Evolutionary conservation across 176 grass and related monocot species (phyloP).

Genomic region (Juncus effusus): DNA sequence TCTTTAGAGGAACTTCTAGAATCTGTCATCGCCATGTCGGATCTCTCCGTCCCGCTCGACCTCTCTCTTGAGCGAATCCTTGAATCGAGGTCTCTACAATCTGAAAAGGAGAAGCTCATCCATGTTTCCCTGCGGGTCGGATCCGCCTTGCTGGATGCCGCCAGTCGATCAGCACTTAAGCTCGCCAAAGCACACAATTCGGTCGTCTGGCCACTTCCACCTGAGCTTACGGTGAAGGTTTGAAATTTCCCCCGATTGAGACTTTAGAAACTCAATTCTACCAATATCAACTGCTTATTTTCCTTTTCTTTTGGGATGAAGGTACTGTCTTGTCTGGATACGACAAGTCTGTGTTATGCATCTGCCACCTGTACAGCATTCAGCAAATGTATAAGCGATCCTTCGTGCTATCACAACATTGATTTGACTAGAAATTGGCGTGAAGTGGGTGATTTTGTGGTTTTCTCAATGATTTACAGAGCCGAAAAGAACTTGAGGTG

Average conservation of each 20-base stretch:
- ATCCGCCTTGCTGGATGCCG: conserved; percentile 35
- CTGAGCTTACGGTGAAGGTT: conserved; percentile 43
- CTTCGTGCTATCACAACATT: too few relatives aligned
- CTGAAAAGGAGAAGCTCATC: conserved; percentile 31
- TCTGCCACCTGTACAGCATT: too few relatives aligned
- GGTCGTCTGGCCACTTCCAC: conserved; percentile 28
- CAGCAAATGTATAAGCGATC: too few relatives aligned
- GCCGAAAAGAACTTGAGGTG: too few relatives aligned
- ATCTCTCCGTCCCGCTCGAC: conserved; percentile 30
- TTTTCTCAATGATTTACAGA: too few relatives aligned
- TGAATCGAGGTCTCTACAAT: conserved; percentile 13
- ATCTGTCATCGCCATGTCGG: conserved; percentile 11
- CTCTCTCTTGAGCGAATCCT: conserved; percentile 41
- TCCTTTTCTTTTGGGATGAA: neutral
- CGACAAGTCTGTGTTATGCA: too few relatives aligned
- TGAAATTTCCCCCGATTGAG: neutral
- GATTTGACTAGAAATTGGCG: too few relatives aligned
- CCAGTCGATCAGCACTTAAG: conserved; percentile 24
- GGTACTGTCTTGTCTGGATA: too few relatives aligned
- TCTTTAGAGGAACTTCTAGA: conserved; percentile 26
- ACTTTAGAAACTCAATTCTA: neutral
- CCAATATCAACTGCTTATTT: neutral
- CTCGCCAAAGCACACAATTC: conserved; percentile 31
- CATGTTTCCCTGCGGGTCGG: conserved; percentile 10
- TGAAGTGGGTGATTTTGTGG: too few relatives aligned